phyloP scores from a whole-genome alignment of 2,329 filamentous ascomycete species.

The Coniochaeta ligniaria region DNA sequence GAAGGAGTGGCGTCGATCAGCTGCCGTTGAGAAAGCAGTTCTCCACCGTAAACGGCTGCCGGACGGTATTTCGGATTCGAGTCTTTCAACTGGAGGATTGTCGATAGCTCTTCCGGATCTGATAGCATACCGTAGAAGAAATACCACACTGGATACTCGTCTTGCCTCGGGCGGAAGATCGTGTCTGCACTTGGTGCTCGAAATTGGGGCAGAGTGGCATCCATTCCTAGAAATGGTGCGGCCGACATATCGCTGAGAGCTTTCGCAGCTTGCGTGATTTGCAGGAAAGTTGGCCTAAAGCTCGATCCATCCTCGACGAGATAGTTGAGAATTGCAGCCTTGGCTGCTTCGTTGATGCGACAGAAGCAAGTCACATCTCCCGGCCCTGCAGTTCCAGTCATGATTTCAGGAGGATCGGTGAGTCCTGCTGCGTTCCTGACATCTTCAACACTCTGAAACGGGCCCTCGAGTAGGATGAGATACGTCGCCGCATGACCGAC shows the following conservation, averaged over 20 bases:
- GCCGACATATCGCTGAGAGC: not conserved
- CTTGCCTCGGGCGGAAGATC: slow-evolving; percentile 9
- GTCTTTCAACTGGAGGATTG: slow-evolving; percentile 19
- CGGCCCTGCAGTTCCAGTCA: not conserved
- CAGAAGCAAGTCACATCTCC: not conserved
- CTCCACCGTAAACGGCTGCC: slow-evolving; percentile 20
- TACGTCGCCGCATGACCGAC: not conserved
- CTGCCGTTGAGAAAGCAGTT: slow-evolving; percentile 26
- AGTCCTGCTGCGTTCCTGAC: not conserved
- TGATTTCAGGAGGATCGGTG: not conserved
- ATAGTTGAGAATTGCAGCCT: not conserved
- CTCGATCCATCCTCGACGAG: not conserved
- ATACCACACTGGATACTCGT: slow-evolving; percentile 24
- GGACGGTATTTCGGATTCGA: slow-evolving; percentile 14
- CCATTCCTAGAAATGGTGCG: not conserved
- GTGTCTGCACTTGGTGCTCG: slow-evolving; percentile 12
- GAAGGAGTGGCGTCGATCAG: slow-evolving; percentile 22
- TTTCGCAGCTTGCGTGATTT: not conserved
- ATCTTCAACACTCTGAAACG: not conserved
- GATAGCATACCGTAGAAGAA: slow-evolving; percentile 32
- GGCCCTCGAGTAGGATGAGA: slow-evolving; percentile 2
- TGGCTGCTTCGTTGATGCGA: not conserved
- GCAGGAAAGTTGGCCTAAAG: not conserved
- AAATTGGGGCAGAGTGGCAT: slow-evolving; percentile 6
- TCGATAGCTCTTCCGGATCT: slow-evolving; percentile 17